Percentiles rank a stretch among this genome's conserved stretches.
These are phyloP conservation scores for Leccinum variicolor DNA, from an alignment of 768 basidiomycete genomes.

Conservation along the genomic window DNA sequence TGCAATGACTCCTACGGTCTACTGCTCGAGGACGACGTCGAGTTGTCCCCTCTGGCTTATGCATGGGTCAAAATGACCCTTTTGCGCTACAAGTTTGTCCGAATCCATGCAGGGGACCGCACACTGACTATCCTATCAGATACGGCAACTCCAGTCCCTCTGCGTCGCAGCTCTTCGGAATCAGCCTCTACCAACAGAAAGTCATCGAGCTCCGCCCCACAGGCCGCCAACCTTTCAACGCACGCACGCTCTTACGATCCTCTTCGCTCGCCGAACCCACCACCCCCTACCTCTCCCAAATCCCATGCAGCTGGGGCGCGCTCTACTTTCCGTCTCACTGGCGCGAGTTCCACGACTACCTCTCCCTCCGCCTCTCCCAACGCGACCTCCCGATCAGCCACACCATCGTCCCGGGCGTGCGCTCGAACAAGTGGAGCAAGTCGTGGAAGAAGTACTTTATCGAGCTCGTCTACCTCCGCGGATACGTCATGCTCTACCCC, in stretches of 20 bases:
- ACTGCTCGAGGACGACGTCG: slow-evolving; percentile 83
- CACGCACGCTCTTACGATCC: slow-evolving; percentile 52
- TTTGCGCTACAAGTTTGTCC: slow-evolving; percentile 62
- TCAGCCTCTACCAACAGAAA: slow-evolving; percentile 87
- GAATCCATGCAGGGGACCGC: background rate
- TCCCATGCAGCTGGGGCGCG: slow-evolving; percentile 91
- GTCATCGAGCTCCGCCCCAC: slow-evolving; percentile 66
- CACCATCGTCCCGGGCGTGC: slow-evolving; percentile 65
- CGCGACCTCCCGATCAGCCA: slow-evolving; percentile 28
- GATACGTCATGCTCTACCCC: slow-evolving; percentile 88
- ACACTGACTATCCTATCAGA: slow-evolving; percentile 33
- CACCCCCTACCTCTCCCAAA: slow-evolving; percentile 79
- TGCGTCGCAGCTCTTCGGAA: slow-evolving; percentile 61
- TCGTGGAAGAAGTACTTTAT: slow-evolving; percentile 93
- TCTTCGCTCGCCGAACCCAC: slow-evolving; percentile 39
- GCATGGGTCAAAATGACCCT: slow-evolving; percentile 84
- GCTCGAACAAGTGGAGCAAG: slow-evolving; percentile 76
- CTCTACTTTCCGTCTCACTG: slow-evolving; percentile 88
- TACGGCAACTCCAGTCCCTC: slow-evolving; percentile 45
- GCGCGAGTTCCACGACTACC: slow-evolving; percentile 82
- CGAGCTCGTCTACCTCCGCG: slow-evolving; percentile 76
- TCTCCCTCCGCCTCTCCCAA: slow-evolving; percentile 67
- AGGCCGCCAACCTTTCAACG: slow-evolving; percentile 67
- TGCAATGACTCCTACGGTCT: slow-evolving; percentile 73
- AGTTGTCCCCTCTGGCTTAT: slow-evolving; percentile 80